Evolutionary conservation across 257 asterid species (phyloP).

Genomic region (Solanum sparsipilum): DNA sequence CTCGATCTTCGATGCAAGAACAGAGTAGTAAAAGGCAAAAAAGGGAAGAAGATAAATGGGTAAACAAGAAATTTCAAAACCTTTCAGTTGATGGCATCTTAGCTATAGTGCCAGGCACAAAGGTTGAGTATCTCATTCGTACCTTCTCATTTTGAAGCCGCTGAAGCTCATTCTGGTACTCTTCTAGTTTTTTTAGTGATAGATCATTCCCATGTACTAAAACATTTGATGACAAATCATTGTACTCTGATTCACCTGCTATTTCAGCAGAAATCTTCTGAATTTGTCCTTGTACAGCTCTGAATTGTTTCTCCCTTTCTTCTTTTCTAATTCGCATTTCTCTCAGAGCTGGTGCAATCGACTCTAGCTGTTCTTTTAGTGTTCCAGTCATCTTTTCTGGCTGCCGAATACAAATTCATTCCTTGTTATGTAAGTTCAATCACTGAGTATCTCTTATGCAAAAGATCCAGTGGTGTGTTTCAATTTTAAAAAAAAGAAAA

Average conservation of each 20-base stretch:
- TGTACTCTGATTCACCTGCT: conserved; percentile 69
- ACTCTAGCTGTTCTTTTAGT: conserved; percentile 68
- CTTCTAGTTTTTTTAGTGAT: conserved; percentile 73
- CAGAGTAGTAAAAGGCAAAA: background rate
- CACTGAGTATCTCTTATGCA: background rate
- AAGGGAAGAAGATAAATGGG: background rate
- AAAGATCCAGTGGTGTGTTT: background rate
- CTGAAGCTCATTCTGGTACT: conserved; percentile 81
- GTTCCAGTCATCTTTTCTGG: conserved; percentile 94
- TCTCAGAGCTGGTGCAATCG: conserved; percentile 71
- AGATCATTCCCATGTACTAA: conserved; percentile 64
- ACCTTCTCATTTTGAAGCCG: conserved; percentile 88
- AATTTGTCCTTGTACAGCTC: conserved; percentile 68
- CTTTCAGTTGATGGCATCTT: background rate
- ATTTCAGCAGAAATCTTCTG: conserved; percentile 79
- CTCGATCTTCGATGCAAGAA: conserved; percentile 40
- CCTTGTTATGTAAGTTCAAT: conserved; percentile 7
- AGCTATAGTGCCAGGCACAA: background rate
- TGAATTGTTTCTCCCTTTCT: conserved; percentile 72
- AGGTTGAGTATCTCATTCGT: background rate
- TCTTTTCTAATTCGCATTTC: conserved; percentile 87
- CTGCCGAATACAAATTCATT: conserved; percentile 29
- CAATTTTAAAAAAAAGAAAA: background rate
- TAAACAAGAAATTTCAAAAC: background rate
- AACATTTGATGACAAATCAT: conserved; percentile 47